phyloP scores from a whole-genome alignment of 1,139 yeast species.

The Pichia sp. region DNA sequence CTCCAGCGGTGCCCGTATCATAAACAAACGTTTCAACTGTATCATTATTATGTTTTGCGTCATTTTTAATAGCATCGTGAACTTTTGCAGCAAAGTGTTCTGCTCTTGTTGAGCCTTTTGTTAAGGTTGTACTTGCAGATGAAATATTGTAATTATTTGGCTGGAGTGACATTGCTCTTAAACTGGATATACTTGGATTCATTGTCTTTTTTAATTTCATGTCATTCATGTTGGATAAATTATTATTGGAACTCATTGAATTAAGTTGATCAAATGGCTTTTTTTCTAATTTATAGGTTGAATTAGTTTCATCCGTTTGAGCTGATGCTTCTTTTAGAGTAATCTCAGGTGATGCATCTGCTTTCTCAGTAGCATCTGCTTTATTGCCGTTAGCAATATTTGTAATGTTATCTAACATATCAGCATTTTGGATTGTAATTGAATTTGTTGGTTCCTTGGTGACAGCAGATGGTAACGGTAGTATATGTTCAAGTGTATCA shows the following conservation, averaged over 20 bases:
- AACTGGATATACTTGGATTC: slow-evolving; percentile 21
- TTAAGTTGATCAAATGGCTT: slow-evolving; percentile 5
- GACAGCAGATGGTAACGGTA: slow-evolving; percentile 13
- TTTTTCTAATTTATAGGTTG: neutral
- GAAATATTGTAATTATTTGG: slow-evolving; percentile 18
- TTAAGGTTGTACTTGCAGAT: slow-evolving; percentile 22
- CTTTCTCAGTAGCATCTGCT: neutral
- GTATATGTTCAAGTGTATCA: slow-evolving; percentile 18
- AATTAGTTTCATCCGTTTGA: neutral
- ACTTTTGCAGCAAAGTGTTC: slow-evolving; percentile 91
- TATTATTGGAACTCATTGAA: neutral
- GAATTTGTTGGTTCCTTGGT: neutral
- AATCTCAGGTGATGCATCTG: neutral
- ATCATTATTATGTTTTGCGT: slow-evolving; percentile 68
- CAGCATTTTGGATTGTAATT: neutral
- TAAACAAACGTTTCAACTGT: slow-evolving; percentile 93
- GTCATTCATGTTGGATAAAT: slow-evolving; percentile 5
- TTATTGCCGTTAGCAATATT: neutral
- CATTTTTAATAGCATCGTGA: slow-evolving; percentile 85
- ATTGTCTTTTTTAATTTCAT: slow-evolving; percentile 15
- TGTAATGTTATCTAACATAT: neutral
- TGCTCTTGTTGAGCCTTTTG: slow-evolving; percentile 51
- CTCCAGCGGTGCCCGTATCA: slow-evolving; percentile 45
- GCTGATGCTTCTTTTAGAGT: neutral
- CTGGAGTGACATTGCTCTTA: slow-evolving; percentile 18